phyloP scores from a whole-genome alignment of 352 stramenopile species.

The Nannochloropsis limnetica region DNA sequence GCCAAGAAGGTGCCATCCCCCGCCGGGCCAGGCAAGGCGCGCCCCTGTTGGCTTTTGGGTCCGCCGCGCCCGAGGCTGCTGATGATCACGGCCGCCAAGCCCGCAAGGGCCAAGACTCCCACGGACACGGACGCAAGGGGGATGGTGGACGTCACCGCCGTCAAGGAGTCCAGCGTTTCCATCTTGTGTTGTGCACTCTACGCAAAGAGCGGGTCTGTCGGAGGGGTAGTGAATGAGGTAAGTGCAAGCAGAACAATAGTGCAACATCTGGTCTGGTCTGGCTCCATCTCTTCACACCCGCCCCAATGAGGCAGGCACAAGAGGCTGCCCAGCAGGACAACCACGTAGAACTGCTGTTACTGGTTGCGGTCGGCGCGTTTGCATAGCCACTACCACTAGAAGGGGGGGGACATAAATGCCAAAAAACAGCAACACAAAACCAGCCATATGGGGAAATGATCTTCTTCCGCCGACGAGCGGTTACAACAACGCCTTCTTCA shows the following conservation, averaged over 20 bases:
- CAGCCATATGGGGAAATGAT: too few relatives aligned
- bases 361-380: too few relatives aligned
- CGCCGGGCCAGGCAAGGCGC: not conserved
- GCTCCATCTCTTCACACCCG: not conserved
- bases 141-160: not conserved
- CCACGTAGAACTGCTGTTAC: not conserved
- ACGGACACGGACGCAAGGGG: not conserved
- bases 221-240: not conserved
- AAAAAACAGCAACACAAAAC: too few relatives aligned
- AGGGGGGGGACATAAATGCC: too few relatives aligned
- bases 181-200: too few relatives aligned
- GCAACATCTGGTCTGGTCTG: not conserved
- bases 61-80: not conserved
- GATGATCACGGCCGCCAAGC: slow-evolving; percentile 12
- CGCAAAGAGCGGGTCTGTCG: not conserved
- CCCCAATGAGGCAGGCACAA: not conserved
- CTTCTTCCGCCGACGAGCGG: too few relatives aligned
- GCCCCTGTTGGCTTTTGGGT: not conserved
- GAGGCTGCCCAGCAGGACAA: not conserved
- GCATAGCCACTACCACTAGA: too few relatives aligned
- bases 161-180: not conserved
- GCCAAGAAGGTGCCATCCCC: not conserved
- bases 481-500: too few relatives aligned
- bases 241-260: not conserved
- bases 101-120: not conserved